Base-by-base conservation (phyloP, 176 grass and related monocot species). In the Oryza punctata region DNA sequence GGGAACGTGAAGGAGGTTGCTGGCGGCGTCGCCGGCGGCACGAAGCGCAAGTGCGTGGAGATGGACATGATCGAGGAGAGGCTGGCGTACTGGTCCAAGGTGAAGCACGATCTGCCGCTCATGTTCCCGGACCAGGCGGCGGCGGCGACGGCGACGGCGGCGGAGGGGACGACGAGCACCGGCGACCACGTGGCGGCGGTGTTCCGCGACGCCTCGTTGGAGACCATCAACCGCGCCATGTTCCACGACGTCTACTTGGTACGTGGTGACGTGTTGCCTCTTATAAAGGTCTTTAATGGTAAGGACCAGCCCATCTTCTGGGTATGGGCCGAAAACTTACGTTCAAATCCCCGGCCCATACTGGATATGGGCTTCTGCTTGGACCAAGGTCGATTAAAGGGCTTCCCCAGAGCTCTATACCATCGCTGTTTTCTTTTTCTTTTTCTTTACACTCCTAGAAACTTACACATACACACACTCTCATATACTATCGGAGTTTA, bases 191-290 rank as follows among this genome's bases (percentile, higher is more conserved):
- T 18, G 14, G 40, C 72, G 45, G 16, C 26, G 26, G 72, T 74
- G 13, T 52, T 74, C 27, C 14, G 46, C 4, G 46, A 74, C 24
- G 72, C 72, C 15, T 74, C 72, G 0, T 1, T 52, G 26, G 72
- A 74, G 72, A 32, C 27, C 72, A 74, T 74, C 72, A 54, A 74
- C 72, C 45, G 72, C 23, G 72, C 72, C 46, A 74, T 74, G 72
- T 30, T 54, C 46, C 72, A 74, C 1, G 72, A 74, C 45, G 3
- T 54, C 46, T 74, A 54, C 72, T 54, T 74, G 45, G 72, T 74
- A 47, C n/a, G 37, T 43, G 3, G 0, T 47, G 3, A 49, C 45
- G 13, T 1, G 13, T 4, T 47, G 12, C 45, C 45, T 14, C 11
- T 8, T 27, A 63, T 3, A 32, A 32, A 32, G 30, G 30, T 3